Base-by-base conservation (phyloP, 2,329 filamentous ascomycete species). In the Plenodomus lindquistii region DNA sequence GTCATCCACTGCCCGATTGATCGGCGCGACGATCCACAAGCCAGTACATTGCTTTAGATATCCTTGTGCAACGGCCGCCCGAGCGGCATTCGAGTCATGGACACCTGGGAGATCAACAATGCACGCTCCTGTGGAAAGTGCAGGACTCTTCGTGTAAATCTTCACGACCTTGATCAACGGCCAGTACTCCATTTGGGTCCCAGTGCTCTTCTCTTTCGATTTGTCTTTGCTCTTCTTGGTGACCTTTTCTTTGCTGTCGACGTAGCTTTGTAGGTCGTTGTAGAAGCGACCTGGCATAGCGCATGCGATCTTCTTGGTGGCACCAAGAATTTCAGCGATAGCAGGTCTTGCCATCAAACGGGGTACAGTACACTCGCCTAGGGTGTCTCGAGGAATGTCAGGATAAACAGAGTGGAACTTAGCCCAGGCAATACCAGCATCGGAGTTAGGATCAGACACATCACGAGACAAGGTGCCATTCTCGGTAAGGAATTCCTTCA, bases 21-120 rank as follows among this genome's bases (percentile, higher is more conserved):
- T 86, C 0, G 82, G 81, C 1, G 83, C 81, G n/a, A 85, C 79
- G 42, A 86, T 81, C 81, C 81, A 86, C 0, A 86, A 63, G 2
- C 79, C 77, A 2, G 79, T 80, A 53, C 83, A 86, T 51, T 81
- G 75, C 59, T 85, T 81, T 69, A 85, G 79, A 55, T 87, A 87
- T 0, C 74, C 74, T 37, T 77, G 75, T 1, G 84, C 82, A 19
- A 86, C 78, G 2, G 81, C 78, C 34, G 79, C 77, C 41, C 84
- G 75, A 29, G 84, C 84, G 3, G 80, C 77, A 59, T 86, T 86
- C 1, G 78, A 78, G 57, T 86, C 84, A 13, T 82, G 77, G 1
- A 82, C 74, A 36, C 83, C 82, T 4, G 83, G 83, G 9, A 86
- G 67, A 61, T 86, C 81, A 13, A 83, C 82, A 44, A 83, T 73